Base-by-base conservation (phyloP, 1,284 basidiomycete genomes). In the Heterobasidion parviporum region DNA sequence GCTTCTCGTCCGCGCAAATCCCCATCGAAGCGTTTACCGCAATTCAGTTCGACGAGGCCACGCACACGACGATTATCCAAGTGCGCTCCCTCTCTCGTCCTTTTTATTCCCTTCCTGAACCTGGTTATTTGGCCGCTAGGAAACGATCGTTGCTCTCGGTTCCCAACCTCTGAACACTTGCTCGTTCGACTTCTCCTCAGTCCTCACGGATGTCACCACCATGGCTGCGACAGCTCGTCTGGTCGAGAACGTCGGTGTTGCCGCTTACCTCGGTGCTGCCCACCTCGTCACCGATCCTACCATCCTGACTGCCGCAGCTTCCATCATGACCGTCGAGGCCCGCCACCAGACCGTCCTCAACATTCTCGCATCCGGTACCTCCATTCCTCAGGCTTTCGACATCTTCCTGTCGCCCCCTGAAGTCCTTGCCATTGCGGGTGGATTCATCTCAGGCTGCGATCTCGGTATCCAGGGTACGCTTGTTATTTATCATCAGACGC, bases 331-430 rank as follows among this genome's bases (percentile, higher is more conserved):
- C 41, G 76, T 89, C 54, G 91, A 94, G 67, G 86, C 89, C 32
- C 85, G 92, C 55, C 90, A 93, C 66, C 86, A 90, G 67, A 85
- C 83, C 5, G 70, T 92, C 41, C 74, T 92, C 47, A 92, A 92
- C 72, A 65, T 89, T 58, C 65, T 92, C 57, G 79, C 46, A 6
- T 76, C 74, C 56, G 85, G 80, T 12, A 77, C 75, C 7, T 74
- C 82, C 16, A 80, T 88, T 54, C 82, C 89, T 7, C 68, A 77
- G 43, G 74, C 86, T 0, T 92, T 92, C 64, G 89, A 92, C 65
- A 73, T 92, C 52, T 75, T 82, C 9, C 72, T 93, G 20, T 71
- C 74, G 5, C 88, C 89, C 3, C 73, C 73, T 47, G 85, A 90
- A 64, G 83, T 92, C 33, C 77, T 94, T 50, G 82, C 88, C 26